Conservation (phyloP, 2,329 filamentous ascomycete genomes). For the Aspergillus fumigatiaffinis region DNA sequence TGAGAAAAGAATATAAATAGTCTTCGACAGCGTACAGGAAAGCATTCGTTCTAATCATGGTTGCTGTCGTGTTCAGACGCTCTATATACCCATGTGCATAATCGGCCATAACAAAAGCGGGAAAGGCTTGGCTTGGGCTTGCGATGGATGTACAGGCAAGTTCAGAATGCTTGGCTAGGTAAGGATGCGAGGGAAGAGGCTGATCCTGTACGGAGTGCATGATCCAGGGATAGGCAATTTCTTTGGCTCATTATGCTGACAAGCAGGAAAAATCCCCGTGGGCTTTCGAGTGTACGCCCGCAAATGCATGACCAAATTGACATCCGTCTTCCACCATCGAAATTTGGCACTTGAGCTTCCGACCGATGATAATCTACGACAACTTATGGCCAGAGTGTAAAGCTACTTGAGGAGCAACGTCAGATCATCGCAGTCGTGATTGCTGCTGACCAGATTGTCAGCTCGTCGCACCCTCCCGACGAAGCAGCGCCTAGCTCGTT, state of each 20-base stretch:
- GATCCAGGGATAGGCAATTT: not conserved
- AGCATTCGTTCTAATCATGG: not conserved
- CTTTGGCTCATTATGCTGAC: not conserved
- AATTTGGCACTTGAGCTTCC: not conserved
- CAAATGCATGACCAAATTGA: not conserved
- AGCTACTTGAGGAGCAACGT: not conserved
- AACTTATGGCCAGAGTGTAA: not conserved
- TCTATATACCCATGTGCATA: slow-evolving; percentile 1
- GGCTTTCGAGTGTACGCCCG: not conserved
- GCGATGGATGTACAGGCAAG: slow-evolving; percentile 4
- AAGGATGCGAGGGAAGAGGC: slow-evolving; percentile 9
- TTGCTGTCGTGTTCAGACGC: not conserved
- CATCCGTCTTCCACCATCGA: not conserved
- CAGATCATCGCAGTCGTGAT: not conserved
- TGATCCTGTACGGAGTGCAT: not conserved
- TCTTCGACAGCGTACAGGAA: not conserved
- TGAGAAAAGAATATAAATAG: not conserved
- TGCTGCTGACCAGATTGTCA: not conserved
- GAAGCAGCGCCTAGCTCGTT: not conserved
- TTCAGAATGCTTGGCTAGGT: slow-evolving; percentile 20
- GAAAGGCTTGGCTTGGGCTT: slow-evolving; percentile 6
- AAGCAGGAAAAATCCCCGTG: not conserved
- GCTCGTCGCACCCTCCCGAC: too few species aligned
- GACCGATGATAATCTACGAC: not conserved
- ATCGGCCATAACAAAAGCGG: slow-evolving; percentile 7